Evolutionary conservation across 1,284 basidiomycete species (phyloP).

Genomic region (Apiotrichum brassicae): DNA sequence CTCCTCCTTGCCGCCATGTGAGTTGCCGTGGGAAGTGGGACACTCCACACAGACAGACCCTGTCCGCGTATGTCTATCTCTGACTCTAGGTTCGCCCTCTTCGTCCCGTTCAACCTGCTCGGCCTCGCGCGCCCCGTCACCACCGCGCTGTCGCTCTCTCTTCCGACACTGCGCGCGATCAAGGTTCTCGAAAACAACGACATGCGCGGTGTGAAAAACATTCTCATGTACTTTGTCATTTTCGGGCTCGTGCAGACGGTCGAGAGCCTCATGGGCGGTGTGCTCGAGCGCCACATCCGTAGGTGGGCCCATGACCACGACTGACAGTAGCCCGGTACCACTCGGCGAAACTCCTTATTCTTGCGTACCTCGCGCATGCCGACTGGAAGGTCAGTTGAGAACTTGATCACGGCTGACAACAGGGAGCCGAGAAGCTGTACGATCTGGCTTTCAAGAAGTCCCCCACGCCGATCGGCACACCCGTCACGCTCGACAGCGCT

Average conservation of each 20-base stretch:
- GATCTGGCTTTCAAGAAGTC: slow-evolving; percentile 16
- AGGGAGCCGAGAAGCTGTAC: slow-evolving; percentile 33
- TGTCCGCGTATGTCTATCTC: no score
- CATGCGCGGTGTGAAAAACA: slow-evolving; percentile 24
- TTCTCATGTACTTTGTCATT: slow-evolving; percentile 38
- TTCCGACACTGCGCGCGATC: slow-evolving; percentile 29
- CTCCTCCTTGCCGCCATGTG: slow-evolving; percentile 25
- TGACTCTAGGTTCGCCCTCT: slow-evolving; percentile 29
- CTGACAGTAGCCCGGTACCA: slow-evolving; percentile 35
- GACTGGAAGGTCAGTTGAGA: slow-evolving; percentile 24
- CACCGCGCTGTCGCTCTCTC: slow-evolving; percentile 27
- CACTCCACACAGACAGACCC: no score
- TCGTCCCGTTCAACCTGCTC: slow-evolving; percentile 39
- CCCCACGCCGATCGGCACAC: background rate
- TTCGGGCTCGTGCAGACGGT: slow-evolving; percentile 37
- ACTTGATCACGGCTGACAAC: slow-evolving; percentile 3
- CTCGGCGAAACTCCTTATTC: slow-evolving; percentile 35
- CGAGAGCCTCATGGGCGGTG: slow-evolving; percentile 24
- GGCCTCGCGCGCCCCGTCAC: slow-evolving; percentile 34
- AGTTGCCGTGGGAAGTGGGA: slow-evolving; percentile 8
- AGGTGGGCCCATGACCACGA: background rate
- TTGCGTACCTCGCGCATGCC: slow-evolving; percentile 39
- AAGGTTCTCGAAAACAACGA: slow-evolving; percentile 24
- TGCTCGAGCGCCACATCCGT: slow-evolving; percentile 8
- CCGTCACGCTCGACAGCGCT: background rate